A percentile compares a stretch with the other conserved stretches of the same genome.
These are phyloP conservation scores for Allantophomopsis cytisporea DNA, from an alignment of 2,329 filamentous ascomycete genomes.

Conservation along the genomic window DNA sequence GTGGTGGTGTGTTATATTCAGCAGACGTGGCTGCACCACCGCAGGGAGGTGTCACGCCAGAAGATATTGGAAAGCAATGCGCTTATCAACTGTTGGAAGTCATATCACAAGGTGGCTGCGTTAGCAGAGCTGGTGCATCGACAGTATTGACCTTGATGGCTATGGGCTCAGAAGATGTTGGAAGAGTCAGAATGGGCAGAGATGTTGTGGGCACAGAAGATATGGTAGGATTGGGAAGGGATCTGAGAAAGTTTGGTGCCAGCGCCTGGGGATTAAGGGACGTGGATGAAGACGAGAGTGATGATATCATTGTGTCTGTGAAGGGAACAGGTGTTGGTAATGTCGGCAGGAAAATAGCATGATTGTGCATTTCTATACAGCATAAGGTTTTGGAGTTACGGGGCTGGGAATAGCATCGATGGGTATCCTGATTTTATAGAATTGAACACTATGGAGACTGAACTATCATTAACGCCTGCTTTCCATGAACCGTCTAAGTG, in stretches of 20 bases:
- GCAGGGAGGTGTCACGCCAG: conserved; percentile 68
- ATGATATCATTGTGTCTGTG: conserved; percentile 74
- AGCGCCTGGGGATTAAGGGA: conserved; percentile 85
- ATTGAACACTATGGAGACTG: conserved; percentile 1
- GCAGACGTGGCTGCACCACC: conserved; percentile 70
- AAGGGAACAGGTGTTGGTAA: conserved; percentile 92
- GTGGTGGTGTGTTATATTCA: conserved; percentile 68
- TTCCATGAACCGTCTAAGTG: too few relatives aligned
- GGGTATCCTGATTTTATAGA: conserved; percentile 1
- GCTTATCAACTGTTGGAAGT: conserved; percentile 81
- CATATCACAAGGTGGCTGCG: conserved; percentile 72
- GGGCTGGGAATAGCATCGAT: background rate
- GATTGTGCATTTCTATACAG: conserved; percentile 6
- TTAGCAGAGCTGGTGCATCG: conserved; percentile 54
- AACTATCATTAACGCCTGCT: too few relatives aligned
- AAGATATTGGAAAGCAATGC: conserved; percentile 80
- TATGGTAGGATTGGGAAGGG: conserved; percentile 66
- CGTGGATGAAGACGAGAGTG: conserved; percentile 43
- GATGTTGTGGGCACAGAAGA: conserved; percentile 74
- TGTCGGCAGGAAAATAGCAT: conserved; percentile 79
- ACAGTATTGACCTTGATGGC: conserved; percentile 85
- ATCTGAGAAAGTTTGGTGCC: conserved; percentile 78
- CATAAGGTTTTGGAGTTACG: background rate
- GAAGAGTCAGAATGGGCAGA: conserved; percentile 67
- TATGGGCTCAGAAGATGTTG: conserved; percentile 95